phyloP scores from a whole-genome alignment of 164 flowering plant species.

The Magnolia sinica region DNA sequence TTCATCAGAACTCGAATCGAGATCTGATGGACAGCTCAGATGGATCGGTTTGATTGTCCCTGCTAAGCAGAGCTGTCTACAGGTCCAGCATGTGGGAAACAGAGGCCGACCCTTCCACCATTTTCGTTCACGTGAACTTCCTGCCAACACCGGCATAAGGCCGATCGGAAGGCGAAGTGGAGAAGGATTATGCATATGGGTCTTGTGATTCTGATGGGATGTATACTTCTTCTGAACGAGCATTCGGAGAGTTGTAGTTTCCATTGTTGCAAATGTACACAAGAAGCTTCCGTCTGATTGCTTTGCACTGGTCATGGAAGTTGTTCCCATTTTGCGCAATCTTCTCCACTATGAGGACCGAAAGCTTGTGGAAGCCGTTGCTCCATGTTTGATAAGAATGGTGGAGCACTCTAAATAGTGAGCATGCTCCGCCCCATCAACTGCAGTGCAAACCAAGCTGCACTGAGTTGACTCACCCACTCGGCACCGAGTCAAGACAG shows the following conservation, averaged over 20 bases:
- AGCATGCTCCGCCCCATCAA: too few species aligned
- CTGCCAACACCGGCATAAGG: background rate
- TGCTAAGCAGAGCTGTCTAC: too few species aligned
- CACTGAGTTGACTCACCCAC: too few species aligned
- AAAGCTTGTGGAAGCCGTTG: slow-evolving; percentile 83
- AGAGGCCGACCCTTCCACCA: too few species aligned
- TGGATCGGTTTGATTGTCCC: too few species aligned
- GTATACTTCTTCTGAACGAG: slow-evolving; percentile 81
- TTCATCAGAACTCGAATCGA: too few species aligned
- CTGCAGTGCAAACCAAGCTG: too few species aligned
- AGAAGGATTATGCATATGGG: slow-evolving; percentile 50
- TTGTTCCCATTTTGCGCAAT: slow-evolving; percentile 77
- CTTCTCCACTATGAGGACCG: slow-evolving; percentile 84
- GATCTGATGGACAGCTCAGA: too few species aligned
- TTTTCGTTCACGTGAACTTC: too few species aligned
- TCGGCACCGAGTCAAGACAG: too few species aligned
- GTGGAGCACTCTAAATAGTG: slow-evolving; percentile 16
- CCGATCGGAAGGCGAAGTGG: slow-evolving; percentile 58
- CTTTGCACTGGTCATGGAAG: slow-evolving; percentile 60
- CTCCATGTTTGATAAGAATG: slow-evolving; percentile 64
- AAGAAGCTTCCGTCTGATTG: slow-evolving; percentile 68
- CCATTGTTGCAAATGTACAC: slow-evolving; percentile 77
- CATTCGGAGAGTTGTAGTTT: slow-evolving; percentile 81
- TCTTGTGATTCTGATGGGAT: slow-evolving; percentile 64
- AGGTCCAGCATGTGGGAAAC: too few species aligned